Conservation (phyloP, 2,329 filamentous ascomycete genomes). For the Exophiala phaeomuriformis region DNA sequence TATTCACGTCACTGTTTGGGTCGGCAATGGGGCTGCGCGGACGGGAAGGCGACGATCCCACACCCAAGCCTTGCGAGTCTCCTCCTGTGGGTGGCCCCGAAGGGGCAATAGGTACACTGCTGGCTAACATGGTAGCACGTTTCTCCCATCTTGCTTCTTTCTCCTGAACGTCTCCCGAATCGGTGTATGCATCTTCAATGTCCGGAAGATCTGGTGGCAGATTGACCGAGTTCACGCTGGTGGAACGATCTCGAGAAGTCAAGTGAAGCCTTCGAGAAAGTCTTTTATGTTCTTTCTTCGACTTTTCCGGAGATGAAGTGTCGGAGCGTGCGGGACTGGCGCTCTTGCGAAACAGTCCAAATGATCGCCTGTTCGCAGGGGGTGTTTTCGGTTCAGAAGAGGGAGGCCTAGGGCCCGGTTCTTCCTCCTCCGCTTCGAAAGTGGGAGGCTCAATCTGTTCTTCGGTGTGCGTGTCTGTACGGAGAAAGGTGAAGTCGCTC, state of each 20-base stretch:
- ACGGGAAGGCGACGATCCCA: slow-evolving; percentile 13
- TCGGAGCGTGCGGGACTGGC: slow-evolving; percentile 32
- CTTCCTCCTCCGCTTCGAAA: slow-evolving; percentile 39
- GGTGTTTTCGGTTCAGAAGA: slow-evolving; percentile 8
- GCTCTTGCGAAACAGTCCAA: slow-evolving; percentile 32
- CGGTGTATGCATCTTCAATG: slow-evolving; percentile 48
- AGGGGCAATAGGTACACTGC: slow-evolving; percentile 16
- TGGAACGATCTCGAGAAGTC: slow-evolving; percentile 38
- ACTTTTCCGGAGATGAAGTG: slow-evolving; percentile 33
- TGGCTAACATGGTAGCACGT: slow-evolving; percentile 78
- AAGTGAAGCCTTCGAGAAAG: slow-evolving; percentile 68
- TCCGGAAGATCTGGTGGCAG: slow-evolving; percentile 74
- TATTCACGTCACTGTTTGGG: slow-evolving; percentile 48
- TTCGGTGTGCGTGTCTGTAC: slow-evolving; percentile 72
- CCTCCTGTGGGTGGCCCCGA: background rate
- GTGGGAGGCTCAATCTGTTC: slow-evolving; percentile 68
- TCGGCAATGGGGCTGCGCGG: slow-evolving; percentile 26
- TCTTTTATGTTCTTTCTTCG: slow-evolving; percentile 30
- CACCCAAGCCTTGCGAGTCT: slow-evolving; percentile 8
- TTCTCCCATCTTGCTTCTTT: slow-evolving; percentile 81
- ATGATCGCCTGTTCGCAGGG: slow-evolving; percentile 21
- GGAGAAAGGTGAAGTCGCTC: slow-evolving; percentile 73
- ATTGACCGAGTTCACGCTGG: slow-evolving; percentile 57
- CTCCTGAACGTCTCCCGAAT: slow-evolving; percentile 44
- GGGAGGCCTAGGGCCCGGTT: background rate